Evolutionary conservation across 148 eudicot species (phyloP).

Genomic region (Rhododendron ovatum): DNA sequence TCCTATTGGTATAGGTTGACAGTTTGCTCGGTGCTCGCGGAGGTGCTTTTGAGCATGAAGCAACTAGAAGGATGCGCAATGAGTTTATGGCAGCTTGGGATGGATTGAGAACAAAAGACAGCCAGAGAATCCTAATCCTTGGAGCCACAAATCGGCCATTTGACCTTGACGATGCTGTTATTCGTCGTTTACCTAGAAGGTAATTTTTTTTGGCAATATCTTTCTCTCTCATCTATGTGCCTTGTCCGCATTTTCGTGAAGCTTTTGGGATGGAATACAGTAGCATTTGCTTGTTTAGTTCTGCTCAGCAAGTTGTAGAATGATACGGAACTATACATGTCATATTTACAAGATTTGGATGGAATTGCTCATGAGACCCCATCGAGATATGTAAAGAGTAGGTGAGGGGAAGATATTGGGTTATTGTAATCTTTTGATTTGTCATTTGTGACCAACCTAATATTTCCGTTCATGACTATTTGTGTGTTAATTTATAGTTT

Average conservation of each 20-base stretch:
- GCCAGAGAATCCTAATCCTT: slow-evolving; percentile 86
- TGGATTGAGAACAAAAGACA: slow-evolving; percentile 95
- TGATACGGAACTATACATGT: not conserved
- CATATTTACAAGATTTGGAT: not conserved
- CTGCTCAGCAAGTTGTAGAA: not conserved
- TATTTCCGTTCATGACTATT: not conserved
- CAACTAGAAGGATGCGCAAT: slow-evolving; percentile 97
- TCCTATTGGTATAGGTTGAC: slow-evolving; percentile 57
- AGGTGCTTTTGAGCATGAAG: slow-evolving; percentile 94
- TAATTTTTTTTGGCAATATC: slow-evolving; percentile 8
- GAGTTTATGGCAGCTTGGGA: slow-evolving; percentile 99
- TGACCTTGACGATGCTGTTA: slow-evolving; percentile 99
- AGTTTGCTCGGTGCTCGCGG: slow-evolving; percentile 99
- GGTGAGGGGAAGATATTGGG: not conserved
- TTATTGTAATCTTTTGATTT: not conserved
- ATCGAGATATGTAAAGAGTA: not conserved
- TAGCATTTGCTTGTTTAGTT: not conserved
- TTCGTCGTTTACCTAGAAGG: slow-evolving; percentile 96
- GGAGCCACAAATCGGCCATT: slow-evolving; percentile 99
- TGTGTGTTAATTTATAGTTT: not conserved
- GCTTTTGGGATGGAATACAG: not conserved
- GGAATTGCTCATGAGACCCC: not conserved
- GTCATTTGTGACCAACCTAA: not conserved
- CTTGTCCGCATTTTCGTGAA: not conserved
- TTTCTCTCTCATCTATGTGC: not conserved